Base-by-base conservation (phyloP, 2,329 filamentous ascomycete genomes). In the Neofusicoccum umdonicola region DNA sequence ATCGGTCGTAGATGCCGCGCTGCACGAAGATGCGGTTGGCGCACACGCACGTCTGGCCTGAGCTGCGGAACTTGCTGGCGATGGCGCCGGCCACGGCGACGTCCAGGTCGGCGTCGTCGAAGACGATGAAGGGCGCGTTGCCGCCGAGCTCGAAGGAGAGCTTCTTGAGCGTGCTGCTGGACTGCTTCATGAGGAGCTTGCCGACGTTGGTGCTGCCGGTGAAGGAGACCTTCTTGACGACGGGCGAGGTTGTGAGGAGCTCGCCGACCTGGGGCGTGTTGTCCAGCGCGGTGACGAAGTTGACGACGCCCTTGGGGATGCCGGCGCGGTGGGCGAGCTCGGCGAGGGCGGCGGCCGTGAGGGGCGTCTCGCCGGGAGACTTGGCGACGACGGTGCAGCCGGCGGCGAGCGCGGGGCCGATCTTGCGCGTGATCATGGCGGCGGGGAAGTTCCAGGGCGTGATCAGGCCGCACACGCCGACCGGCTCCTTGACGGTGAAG, bases 121-220 rank as follows among this genome's bases (percentile, higher is more conserved):
- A 98, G 39, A 98, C 92, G 69, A 98, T 97, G 76, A 97, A 96
- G 1, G 94, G 94, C 0, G 94, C 91, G 76, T 98, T 98, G 54
- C 94, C 95, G 63, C 94, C 94, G 1, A 98, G 89, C 76, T 98
- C 94, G 76, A 97, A 90, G 0, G 91, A 95, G 1, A 91, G 82
- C 74, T 91, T 91, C 85, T 98, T 98, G 34, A 92, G 81, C 0
- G 93, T 97, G 45, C 86, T 85, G 0, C 93, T 87, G 11, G 90
- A 89, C 78, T 97, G 93, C 81, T 91, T 90, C 93, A 97, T 97
- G 63, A 99, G 86, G 80, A 97, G 79, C 69, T 84, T 87, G 27
- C 87, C 87, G 3, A 89, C 87, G 50, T 82, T 82, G 0, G 87
- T 89, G 39, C 83, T 86, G 57, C 95, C 95, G 0, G 95, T 98